Conservation (phyloP, 371 early-diverging fungal species). For the Rozella allomycis region DNA sequence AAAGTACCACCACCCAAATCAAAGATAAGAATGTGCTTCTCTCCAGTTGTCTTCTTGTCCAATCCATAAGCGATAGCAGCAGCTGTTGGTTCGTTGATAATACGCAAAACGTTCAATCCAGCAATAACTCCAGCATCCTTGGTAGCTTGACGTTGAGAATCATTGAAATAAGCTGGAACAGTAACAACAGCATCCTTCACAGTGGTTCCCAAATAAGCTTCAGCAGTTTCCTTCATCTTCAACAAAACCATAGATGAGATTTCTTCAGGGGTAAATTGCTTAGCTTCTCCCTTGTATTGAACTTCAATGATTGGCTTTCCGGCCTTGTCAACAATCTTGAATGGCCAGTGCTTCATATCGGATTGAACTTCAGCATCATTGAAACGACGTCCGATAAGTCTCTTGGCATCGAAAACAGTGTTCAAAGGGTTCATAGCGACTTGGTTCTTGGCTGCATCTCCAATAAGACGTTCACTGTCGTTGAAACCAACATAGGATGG, state of each 20-base stretch:
- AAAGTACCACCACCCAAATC: constrained; percentile 96
- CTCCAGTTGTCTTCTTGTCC: constrained; percentile 59
- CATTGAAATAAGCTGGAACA: constrained; percentile 94
- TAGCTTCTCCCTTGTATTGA: constrained; percentile 9
- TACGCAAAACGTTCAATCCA: constrained; percentile 85
- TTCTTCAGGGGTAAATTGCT: constrained; percentile 16
- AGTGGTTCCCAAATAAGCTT: constrained; percentile 76
- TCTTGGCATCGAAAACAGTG: constrained; percentile 14
- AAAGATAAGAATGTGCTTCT: constrained; percentile 68
- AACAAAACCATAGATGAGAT: constrained; percentile 12
- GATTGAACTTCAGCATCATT: neutral
- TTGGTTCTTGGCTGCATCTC: constrained; percentile 9
- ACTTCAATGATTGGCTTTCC: constrained; percentile 1
- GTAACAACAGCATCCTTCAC: constrained; percentile 88
- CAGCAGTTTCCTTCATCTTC: constrained; percentile 11
- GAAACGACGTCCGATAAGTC: constrained; percentile 9
- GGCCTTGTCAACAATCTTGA: constrained; percentile 1
- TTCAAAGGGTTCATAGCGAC: constrained; percentile 4
- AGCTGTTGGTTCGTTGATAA: constrained; percentile 96
- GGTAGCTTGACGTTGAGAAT: constrained; percentile 95
- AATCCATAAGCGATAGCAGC: constrained; percentile 95
- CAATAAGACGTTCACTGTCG: constrained; percentile 7
- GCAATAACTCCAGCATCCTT: constrained; percentile 91
- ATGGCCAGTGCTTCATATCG: constrained; percentile 2
- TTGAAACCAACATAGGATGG: constrained; percentile 14